A percentile compares a stretch with the other conserved stretches of the same genome.
Conservation (phyloP, 140 eudicot genomes). For the Eryngium alpinum region DNA sequence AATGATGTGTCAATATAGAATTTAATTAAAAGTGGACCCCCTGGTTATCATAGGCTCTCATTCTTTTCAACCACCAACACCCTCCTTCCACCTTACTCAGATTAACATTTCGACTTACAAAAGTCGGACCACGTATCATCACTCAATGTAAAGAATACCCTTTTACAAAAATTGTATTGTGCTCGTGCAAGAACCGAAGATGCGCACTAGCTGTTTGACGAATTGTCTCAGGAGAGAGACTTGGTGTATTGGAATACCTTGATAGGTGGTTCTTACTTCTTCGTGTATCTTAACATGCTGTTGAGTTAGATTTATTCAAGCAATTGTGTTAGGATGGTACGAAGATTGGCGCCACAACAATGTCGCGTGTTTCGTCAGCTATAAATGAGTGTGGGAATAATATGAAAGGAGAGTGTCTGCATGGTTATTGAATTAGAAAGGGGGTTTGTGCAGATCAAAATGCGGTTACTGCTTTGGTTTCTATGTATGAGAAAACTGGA, state of each 20-base stretch:
- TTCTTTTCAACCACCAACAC: no score
- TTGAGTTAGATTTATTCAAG: slow-evolving; percentile 37
- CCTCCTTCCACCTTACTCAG: no score
- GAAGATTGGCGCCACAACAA: slow-evolving; percentile 15
- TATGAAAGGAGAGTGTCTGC: slow-evolving; percentile 19
- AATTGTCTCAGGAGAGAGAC: slow-evolving; percentile 39
- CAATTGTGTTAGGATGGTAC: slow-evolving; percentile 18
- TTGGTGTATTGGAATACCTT: slow-evolving; percentile 50
- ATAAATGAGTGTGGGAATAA: slow-evolving; percentile 8
- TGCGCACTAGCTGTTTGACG: slow-evolving; percentile 50
- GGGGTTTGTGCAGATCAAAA: slow-evolving; percentile 18
- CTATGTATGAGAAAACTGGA: slow-evolving; percentile 43
- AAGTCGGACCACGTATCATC: no score
- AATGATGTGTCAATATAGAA: no score
- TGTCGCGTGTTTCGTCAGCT: slow-evolving; percentile 30
- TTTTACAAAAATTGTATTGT: slow-evolving; percentile 48
- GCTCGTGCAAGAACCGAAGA: slow-evolving; percentile 35
- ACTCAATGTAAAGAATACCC: slow-evolving; percentile 52
- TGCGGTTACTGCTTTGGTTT: slow-evolving; percentile 28
- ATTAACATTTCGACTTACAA: no score
- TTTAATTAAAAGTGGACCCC: no score
- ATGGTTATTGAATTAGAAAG: slow-evolving; percentile 28
- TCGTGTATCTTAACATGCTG: slow-evolving; percentile 7
- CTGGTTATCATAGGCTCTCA: no score
- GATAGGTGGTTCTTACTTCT: slow-evolving; percentile 37